phyloP scores from a whole-genome alignment of 2,329 filamentous ascomycete genomes.

The Tricladium varicosporioides region DNA sequence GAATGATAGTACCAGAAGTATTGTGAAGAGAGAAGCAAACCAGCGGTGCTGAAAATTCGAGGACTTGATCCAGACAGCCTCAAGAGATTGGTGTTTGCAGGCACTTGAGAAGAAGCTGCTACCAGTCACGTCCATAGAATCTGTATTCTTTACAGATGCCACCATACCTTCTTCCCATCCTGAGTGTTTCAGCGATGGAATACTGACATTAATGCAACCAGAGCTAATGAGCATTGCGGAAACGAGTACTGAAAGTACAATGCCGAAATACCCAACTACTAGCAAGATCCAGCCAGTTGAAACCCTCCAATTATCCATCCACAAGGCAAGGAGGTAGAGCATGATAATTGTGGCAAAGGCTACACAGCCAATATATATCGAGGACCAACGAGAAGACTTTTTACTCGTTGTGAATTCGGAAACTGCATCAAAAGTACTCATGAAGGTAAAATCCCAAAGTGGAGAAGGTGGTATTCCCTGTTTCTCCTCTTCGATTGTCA shows the following conservation, averaged over 20 bases:
- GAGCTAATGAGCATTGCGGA: conserved; percentile 11
- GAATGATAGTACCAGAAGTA: conserved; percentile 7
- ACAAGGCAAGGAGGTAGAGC: conserved; percentile 7
- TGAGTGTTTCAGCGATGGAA: background rate
- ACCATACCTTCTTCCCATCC: conserved; percentile 14
- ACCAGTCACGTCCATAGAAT: conserved; percentile 13
- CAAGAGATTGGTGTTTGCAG: conserved; percentile 4
- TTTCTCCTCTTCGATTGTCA: background rate
- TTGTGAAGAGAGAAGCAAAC: conserved; percentile 1
- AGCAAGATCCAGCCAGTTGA: conserved; percentile 12
- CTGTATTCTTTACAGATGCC: conserved; percentile 10
- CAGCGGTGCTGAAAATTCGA: background rate
- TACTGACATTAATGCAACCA: background rate
- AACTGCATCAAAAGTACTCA: conserved; percentile 14
- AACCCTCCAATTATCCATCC: conserved; percentile 9
- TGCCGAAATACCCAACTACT: conserved; percentile 10
- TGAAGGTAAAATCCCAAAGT: conserved; percentile 14
- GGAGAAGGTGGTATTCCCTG: background rate
- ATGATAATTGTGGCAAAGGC: conserved; percentile 5
- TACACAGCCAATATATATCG: conserved; percentile 1
- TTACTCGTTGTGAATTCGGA: conserved; percentile 10
- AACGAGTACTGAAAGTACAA: conserved; percentile 9
- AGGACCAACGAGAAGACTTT: background rate
- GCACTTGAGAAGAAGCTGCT: conserved; percentile 9
- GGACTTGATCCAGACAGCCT: conserved; percentile 13